Conservation (phyloP, 2,329 filamentous ascomycete species). For the Lachnellula willkommii region DNA sequence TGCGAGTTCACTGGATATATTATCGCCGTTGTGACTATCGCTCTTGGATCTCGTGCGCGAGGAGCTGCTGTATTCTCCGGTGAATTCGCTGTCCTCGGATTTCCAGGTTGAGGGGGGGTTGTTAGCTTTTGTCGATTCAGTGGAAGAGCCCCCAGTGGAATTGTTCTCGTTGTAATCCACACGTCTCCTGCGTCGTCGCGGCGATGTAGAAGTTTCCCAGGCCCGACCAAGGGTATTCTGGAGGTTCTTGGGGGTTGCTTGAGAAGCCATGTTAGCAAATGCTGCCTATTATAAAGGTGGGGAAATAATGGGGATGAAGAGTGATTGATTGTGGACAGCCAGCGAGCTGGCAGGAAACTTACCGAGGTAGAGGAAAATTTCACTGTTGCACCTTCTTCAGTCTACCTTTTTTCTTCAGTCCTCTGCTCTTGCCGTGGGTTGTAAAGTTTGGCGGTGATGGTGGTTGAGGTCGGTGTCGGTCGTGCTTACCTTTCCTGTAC, state of each 20-base stretch:
- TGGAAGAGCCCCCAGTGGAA: neutral
- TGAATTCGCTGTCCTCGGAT: neutral
- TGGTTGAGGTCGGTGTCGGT: neutral
- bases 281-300: neutral
- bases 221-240: neutral
- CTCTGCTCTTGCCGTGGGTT: neutral
- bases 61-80: neutral
- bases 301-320: neutral
- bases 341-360: neutral
- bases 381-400: neutral
- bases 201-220: neutral
- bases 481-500: neutral
- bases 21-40: neutral
- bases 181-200: neutral
- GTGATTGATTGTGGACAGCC: neutral
- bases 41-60: neutral
- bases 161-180: neutral
- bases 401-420: neutral
- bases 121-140: neutral
- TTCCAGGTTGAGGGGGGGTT: neutral
- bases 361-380: neutral
- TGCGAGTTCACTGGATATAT: neutral
- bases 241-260: neutral
- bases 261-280: neutral
- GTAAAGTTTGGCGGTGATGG: neutral